Evolutionary conservation across 257 asterid genomes (phyloP), one percentile per base, ranked within the genome.

Genomic region (Penstemon davidsonii): DNA sequence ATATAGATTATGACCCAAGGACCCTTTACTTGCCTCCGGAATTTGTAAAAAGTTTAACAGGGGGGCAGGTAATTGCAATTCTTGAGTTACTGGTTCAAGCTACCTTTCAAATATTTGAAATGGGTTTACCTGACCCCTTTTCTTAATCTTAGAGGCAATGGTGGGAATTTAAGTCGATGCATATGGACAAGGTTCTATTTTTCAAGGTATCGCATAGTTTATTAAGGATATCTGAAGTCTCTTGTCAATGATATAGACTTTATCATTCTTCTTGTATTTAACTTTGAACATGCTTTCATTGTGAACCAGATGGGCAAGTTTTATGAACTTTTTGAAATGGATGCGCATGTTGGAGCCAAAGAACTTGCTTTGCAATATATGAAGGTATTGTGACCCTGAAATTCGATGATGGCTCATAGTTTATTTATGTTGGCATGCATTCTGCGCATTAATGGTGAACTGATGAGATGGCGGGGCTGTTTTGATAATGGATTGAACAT

Each of bases 81-180:
- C 53, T 58, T 69, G 61, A 75, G n/a, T 55, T 47, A 56, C 45
- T 83, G 45, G 46, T 70, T 50, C 40, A 60, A 19, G 71, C 53
- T 60, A 39, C 56, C 7, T 53, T 63, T 42, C 47, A 52, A 7
- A 70, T 57, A 67, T 69, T 54, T 60, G 61, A 25, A 44, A 54
- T 37, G 69, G 37, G 65, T 72, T 69, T 53, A 55, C 59, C 71
- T 77, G 66, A 70, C 61, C 68, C 36, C 25, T 74, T 75, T 75
- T 61, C 25, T 58, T 68, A 66, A 65, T 64, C 65, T 64, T 80
- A 93, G 99, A 91, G 97, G 80, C 99, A 93, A 88, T 93, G 99
- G 99, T 93, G 99, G 99, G 97, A 93, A 74, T 93, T 93, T 76
- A 93, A 93, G 87, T 83, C 99, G 13, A 90, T 80, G 87, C 96